Evolutionary conservation across 345 rosid species (phyloP).

Genomic region (Hibiscus syriacus): DNA sequence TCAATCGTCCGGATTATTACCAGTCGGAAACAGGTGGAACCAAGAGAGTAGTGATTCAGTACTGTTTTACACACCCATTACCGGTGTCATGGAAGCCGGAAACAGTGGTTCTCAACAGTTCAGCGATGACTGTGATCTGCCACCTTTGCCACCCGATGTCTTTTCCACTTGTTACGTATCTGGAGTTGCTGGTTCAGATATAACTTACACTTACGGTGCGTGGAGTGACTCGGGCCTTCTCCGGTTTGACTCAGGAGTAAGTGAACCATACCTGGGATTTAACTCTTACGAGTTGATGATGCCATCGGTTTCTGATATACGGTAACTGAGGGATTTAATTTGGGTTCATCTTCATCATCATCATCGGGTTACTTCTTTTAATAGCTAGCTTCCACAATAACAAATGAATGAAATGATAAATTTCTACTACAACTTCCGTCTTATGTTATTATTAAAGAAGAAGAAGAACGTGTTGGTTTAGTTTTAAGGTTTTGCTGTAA

Average conservation of each 20-base stretch:
- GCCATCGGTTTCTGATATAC: conserved; percentile 27
- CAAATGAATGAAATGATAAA: not conserved
- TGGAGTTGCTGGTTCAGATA: not conserved
- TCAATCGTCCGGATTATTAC: conserved; percentile 4
- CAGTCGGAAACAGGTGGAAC: conserved; percentile 25
- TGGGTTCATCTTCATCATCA: conserved; percentile 23
- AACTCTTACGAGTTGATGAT: conserved; percentile 18
- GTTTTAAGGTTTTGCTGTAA: not conserved
- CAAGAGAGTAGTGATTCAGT: conserved; percentile 18
- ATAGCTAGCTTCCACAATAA: not conserved
- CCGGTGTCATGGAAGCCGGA: conserved; percentile 13
- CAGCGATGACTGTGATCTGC: conserved; percentile 47
- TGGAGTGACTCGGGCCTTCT: conserved; percentile 33
- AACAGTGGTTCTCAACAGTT: conserved; percentile 17
- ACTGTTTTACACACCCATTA: conserved; percentile 28
- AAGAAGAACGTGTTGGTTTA: not conserved
- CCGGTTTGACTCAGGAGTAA: conserved; percentile 13
- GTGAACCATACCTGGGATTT: conserved; percentile 21
- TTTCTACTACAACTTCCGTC: not conserved
- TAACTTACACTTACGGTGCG: conserved; percentile 16
- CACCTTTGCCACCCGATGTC: conserved; percentile 81
- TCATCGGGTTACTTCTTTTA: conserved; percentile 24
- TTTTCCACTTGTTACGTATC: too few relatives aligned
- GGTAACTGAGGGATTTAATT: conserved; percentile 32
- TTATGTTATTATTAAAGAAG: not conserved